Base-by-base conservation (phyloP, 805 yeast genomes). In the Brettanomyces anomalus region DNA sequence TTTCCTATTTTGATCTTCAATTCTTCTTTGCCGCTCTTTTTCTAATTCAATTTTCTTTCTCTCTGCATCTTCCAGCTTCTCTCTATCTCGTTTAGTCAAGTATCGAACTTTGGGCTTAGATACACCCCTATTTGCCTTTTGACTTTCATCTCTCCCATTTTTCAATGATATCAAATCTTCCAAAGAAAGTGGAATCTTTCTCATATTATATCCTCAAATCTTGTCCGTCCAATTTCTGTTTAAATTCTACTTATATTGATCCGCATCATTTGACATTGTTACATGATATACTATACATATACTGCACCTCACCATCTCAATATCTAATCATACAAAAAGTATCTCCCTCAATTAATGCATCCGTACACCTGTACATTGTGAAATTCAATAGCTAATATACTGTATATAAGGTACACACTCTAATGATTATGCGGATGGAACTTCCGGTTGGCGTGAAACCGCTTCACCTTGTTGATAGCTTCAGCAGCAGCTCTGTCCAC, bases 401-500 rank as follows among this genome's bases (percentile, higher is more conserved):
- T 7, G 28, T 11, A 24, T 24, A 24, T 24, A 7, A 7, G 10
- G 18, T 18, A 13, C 14, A 17, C 21, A 8, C 37, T 18, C 21
- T 35, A 20, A 35, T 35, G 26, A 34, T 26, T 33, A 16, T 40
- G 33, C 5, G 14, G 30, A 21, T 36, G 39, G 16, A 36, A 14
- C 35, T 50, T 42, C 37, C 52, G 51, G 13, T 54, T 54, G 15
- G 41, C 36, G 33, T 78, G 89, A 59, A 74, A 67, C 50, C 77
- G 84, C 62, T 81, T 85, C 66, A 77, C 82, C 62, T 75, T 82
- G 50, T 77, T 79, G 41, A 88, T 85, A 13, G 97, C 95, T 63
- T 86, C 94, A 35, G 95, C 85, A 50, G 81, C 77, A 11, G 97
- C 97, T 52, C 84, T 83, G 49, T 89, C 97, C 26, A 93, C 96